These are phyloP conservation scores for Apiospora kogelbergensis DNA, from an alignment of 2,329 filamentous ascomycete genomes.

Conservation along the genomic window DNA sequence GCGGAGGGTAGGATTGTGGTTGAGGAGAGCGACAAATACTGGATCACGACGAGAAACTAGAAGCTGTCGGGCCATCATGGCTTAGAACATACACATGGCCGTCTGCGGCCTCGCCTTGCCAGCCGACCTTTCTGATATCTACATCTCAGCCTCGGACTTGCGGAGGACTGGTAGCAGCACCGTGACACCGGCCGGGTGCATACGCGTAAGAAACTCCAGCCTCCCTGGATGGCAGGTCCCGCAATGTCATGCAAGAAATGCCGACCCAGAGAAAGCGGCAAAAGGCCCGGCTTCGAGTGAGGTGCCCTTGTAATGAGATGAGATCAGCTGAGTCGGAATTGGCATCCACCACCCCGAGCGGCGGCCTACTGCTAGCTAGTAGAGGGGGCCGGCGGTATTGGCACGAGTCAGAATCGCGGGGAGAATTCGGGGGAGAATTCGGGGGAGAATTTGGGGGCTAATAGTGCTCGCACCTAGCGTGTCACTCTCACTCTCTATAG, in stretches of 20 bases:
- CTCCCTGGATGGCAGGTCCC: no score
- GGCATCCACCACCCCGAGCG: constrained; percentile 1
- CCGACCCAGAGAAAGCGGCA: not conserved
- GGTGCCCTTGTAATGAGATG: not conserved
- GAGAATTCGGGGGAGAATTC: no score
- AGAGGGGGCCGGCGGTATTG: not conserved
- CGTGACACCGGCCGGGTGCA: no score
- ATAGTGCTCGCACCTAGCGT: not conserved
- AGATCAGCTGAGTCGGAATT: not conserved
- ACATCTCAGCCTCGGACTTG: not conserved
- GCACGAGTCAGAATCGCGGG: constrained; percentile 1
- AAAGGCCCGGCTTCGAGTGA: not conserved
- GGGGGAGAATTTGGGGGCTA: no score
- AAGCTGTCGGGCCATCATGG: not conserved
- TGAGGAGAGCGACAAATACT: constrained; percentile 45
- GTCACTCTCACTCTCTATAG: not conserved
- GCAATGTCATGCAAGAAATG: not conserved
- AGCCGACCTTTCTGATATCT: not conserved
- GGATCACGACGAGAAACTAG: constrained; percentile 33
- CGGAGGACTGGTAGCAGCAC: no score
- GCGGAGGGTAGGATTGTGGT: constrained; percentile 44
- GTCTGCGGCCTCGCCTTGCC: not conserved
- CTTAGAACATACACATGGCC: not conserved
- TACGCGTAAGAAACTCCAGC: no score
- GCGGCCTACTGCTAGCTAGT: not conserved